Evolutionary conservation across 108 stramenopile species (phyloP).

Genomic region (Nannochloropsis gaditana): DNA sequence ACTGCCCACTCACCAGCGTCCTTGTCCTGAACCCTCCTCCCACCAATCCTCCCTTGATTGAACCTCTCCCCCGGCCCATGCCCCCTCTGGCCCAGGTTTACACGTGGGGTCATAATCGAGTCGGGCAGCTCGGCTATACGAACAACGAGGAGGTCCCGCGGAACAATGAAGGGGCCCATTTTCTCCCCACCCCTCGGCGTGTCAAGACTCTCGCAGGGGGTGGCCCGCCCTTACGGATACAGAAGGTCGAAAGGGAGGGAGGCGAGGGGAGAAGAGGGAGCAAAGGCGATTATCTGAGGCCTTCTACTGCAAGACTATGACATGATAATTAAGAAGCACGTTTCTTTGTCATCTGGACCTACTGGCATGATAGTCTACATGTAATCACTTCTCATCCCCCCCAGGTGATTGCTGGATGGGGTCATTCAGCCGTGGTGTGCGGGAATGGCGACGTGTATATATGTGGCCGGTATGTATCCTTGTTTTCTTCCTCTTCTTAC

Average conservation of each 20-base stretch:
- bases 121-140: slow-evolving; percentile 46
- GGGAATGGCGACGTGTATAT: slow-evolving; percentile 50
- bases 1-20: neutral
- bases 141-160: slow-evolving; percentile 31
- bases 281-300: too few relatives aligned
- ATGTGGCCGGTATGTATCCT: slow-evolving; percentile 50
- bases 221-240: too few relatives aligned
- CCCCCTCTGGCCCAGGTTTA: slow-evolving; percentile 27
- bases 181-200: slow-evolving; percentile 38
- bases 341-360: neutral
- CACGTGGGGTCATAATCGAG: slow-evolving; percentile 53
- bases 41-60: neutral
- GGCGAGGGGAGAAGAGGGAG: too few relatives aligned
- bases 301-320: too few relatives aligned
- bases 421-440: slow-evolving; percentile 53
- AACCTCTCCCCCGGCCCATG: neutral
- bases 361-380: too few relatives aligned
- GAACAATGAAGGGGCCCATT: slow-evolving; percentile 46
- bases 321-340: too few relatives aligned
- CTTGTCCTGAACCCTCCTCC: neutral
- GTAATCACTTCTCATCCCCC: too few relatives aligned
- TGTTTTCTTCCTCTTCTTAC: neutral
- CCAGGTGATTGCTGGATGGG: slow-evolving; percentile 51
- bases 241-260: too few relatives aligned
- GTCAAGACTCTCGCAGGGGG: slow-evolving; percentile 30